Percentiles rank a stretch among this genome's conserved stretches.
phyloP scores from a whole-genome alignment of 1,284 basidiomycete species.

The Austroboletus novae-zelandiae region DNA sequence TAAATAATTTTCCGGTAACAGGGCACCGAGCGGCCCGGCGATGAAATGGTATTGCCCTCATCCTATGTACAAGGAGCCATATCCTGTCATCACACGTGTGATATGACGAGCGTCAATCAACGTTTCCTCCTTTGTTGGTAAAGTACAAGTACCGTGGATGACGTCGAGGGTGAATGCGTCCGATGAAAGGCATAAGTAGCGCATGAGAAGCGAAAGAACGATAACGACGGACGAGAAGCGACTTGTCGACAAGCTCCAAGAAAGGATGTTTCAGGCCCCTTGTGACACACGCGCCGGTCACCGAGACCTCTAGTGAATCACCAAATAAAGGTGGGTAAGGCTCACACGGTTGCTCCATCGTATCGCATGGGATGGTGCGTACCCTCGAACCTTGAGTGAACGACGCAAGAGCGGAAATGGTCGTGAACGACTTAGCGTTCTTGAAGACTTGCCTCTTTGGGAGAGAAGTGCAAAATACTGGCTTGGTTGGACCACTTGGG shows the following conservation, averaged over 20 bases:
- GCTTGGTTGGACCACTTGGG: neutral
- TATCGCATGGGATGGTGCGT: slow-evolving; percentile 1
- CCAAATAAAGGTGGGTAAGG: neutral
- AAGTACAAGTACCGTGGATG: neutral
- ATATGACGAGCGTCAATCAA: neutral
- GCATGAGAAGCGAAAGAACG: neutral
- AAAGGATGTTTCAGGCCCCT: slow-evolving; percentile 4
- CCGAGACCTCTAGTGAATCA: neutral
- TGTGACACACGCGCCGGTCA: neutral
- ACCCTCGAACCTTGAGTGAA: slow-evolving; percentile 12
- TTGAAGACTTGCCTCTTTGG: slow-evolving; percentile 20
- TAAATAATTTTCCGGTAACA: too few relatives aligned
- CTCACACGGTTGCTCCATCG: slow-evolving; percentile 22
- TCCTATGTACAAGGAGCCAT: too few relatives aligned
- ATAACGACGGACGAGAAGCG: slow-evolving; percentile 5
- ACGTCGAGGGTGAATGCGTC: slow-evolving; percentile 5
- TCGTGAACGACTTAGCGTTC: slow-evolving; percentile 13
- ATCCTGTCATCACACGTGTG: neutral
- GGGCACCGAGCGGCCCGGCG: too few relatives aligned
- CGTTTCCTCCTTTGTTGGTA: neutral
- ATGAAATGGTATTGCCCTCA: too few relatives aligned
- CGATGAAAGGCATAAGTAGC: slow-evolving; percentile 13
- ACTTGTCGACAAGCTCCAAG: neutral
- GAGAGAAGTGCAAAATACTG: neutral
- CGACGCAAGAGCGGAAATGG: slow-evolving; percentile 15